phyloP scores from a whole-genome alignment of 1,139 yeast species.

The Torulaspora pretoriensis region DNA sequence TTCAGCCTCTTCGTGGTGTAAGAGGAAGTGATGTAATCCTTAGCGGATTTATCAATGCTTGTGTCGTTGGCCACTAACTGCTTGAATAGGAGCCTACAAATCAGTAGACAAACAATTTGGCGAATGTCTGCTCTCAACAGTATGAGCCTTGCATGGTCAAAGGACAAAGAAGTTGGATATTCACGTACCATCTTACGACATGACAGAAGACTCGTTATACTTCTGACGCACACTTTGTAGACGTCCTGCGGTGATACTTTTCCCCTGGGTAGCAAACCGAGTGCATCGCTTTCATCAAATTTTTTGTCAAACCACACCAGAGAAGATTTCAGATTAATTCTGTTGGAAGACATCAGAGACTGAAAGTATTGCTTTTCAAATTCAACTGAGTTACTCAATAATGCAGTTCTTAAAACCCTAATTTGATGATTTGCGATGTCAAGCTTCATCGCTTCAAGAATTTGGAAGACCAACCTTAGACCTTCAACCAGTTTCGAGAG shows the following conservation, averaged over 20 bases:
- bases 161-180: constrained; percentile 81
- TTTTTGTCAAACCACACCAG: constrained; percentile 64
- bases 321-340: constrained; percentile 62
- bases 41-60: constrained; percentile 27
- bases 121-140: constrained; percentile 79
- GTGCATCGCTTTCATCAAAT: constrained; percentile 25
- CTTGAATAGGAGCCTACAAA: constrained; percentile 68
- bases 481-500: constrained; percentile 67
- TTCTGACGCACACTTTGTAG: constrained; percentile 30
- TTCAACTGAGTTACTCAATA: constrained; percentile 85
- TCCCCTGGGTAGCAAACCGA: constrained; percentile 15
- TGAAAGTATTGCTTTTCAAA: constrained; percentile 85
- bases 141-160: constrained; percentile 78
- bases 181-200: constrained; percentile 80
- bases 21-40: constrained; percentile 29
- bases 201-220: constrained; percentile 53
- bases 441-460: constrained; percentile 91
- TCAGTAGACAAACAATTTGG: constrained; percentile 74
- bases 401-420: constrained; percentile 74
- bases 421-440: constrained; percentile 96
- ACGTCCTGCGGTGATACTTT: constrained; percentile 27
- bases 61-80: constrained; percentile 53
- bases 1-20: constrained; percentile 39
- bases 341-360: constrained; percentile 62
- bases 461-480: constrained; percentile 71